Evolutionary conservation across 2,329 filamentous ascomycete genomes (phyloP).

Genomic region (Akanthomyces lecanii): DNA sequence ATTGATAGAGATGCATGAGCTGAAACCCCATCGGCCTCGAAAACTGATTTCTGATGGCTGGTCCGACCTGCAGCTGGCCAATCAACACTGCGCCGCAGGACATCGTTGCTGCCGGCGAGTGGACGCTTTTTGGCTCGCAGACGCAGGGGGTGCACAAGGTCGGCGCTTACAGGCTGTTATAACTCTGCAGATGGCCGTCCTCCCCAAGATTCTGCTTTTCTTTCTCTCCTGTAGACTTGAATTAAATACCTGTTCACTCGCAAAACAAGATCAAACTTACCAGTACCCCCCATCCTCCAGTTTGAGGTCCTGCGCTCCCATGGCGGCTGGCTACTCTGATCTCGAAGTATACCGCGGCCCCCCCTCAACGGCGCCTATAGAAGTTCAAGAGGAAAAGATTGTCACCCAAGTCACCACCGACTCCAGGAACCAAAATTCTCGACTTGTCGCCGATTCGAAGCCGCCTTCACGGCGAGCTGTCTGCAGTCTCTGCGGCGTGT

Average conservation of each 20-base stretch:
- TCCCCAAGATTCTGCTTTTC: not conserved
- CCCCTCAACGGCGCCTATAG: not conserved
- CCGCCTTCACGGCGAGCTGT: not conserved
- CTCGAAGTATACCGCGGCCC: conserved; percentile 11
- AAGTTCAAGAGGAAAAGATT: not conserved
- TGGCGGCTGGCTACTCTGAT: conserved; percentile 13
- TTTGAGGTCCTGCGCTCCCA: not conserved
- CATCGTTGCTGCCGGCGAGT: no score
- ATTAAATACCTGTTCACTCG: not conserved
- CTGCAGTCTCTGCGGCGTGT: not conserved
- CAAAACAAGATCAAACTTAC: not conserved
- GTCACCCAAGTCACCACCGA: not conserved
- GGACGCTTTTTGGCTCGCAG: not conserved
- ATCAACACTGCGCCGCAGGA: not conserved
- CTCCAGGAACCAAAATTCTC: not conserved
- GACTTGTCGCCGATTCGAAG: not conserved
- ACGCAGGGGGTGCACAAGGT: not conserved
- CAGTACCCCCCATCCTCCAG: not conserved
- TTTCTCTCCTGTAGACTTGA: no score
- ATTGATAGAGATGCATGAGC: not conserved
- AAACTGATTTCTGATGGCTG: not conserved
- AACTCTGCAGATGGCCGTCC: not conserved
- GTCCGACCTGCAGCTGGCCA: not conserved
- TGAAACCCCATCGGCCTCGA: not conserved
- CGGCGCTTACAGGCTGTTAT: not conserved